Evolutionary conservation across 2,329 filamentous ascomycete species (phyloP), one percentile per base, ranked within the genome.

Genomic region (Amesomyces nigricolor): DNA sequence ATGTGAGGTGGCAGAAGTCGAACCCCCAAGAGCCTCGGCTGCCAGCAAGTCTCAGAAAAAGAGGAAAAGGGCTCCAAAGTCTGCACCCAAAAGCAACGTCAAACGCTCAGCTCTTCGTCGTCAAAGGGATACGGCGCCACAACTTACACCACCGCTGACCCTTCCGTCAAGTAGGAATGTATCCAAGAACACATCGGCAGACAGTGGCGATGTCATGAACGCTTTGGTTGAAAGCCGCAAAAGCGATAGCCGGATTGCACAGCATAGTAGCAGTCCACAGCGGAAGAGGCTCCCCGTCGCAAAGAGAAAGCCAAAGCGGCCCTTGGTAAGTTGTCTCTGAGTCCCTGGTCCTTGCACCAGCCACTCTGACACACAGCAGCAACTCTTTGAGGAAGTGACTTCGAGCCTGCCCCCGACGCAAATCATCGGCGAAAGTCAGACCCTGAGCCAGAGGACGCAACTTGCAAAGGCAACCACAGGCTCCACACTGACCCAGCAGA

Each of bases 221-320:
- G 9, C 14, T n/a, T 9, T 11, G 4, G 29, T 2, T 14, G 3
- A 29, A 39, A 44, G 17, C 14, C 43, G 10, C 9, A 10, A 22
- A 19, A 48, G 51, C 17, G 11, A 16, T 5, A 4, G n/a, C 4
- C 32, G 35, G 19, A 39, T 19, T 9, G 4, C 47, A 11, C 22
- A 39, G 49, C 16, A 47, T 14, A 32, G 37, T 14, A 9, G 45
- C 22, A 35, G 4, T 8, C n/a, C 39, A 10, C 17, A 5, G 16
- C 4, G 40, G 10, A 39, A 17, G 26, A 56, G 48, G 9, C 32
- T 32, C 3, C 17, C 37, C 4, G 48, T 38, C 6, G 35, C 54
- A 4, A 62, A 55, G 22, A 58, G 61, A n/a, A 63, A 57, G 26
- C 56, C 60, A 9, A 63, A 63, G 48, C 43, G 38, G 16, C 60